phyloP scores from a whole-genome alignment of 2,329 filamentous ascomycete genomes.

The Pseudocercospora ulei region DNA sequence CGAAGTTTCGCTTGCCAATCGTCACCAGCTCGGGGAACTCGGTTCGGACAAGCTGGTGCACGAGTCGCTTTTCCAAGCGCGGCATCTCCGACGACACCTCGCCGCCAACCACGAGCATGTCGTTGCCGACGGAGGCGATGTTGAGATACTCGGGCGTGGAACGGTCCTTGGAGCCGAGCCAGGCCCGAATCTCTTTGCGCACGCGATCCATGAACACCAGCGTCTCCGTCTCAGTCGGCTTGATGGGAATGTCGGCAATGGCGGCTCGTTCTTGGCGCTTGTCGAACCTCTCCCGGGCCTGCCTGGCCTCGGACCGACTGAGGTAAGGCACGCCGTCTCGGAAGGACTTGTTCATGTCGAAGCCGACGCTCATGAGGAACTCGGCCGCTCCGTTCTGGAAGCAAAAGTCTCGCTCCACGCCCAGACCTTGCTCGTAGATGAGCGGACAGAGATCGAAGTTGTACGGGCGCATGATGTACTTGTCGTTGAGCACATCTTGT shows the following conservation, averaged over 20 bases:
- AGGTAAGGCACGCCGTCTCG: constrained; percentile 52
- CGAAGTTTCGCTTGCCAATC: constrained; percentile 37
- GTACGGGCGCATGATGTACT: constrained; percentile 53
- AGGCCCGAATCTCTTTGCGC: constrained; percentile 41
- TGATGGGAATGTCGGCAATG: constrained; percentile 43
- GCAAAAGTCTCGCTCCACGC: constrained; percentile 51
- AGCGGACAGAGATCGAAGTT: constrained; percentile 55
- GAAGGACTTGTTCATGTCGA: constrained; percentile 50
- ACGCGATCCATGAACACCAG: constrained; percentile 45
- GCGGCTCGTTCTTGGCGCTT: constrained; percentile 38
- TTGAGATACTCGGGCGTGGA: constrained; percentile 30
- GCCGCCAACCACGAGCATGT: constrained; percentile 17
- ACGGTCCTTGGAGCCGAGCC: constrained; percentile 35
- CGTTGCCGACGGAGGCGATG: constrained; percentile 27
- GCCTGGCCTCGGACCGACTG: constrained; percentile 49
- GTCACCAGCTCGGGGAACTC: constrained; percentile 47
- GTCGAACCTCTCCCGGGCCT: constrained; percentile 40
- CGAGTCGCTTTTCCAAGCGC: constrained; percentile 54
- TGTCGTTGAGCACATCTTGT: constrained; percentile 47
- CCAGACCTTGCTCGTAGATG: constrained; percentile 43
- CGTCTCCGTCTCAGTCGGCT: constrained; percentile 45
- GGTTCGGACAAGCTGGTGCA: constrained; percentile 56
- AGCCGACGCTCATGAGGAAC: constrained; percentile 52
- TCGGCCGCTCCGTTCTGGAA: constrained; percentile 51
- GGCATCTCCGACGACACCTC: constrained; percentile 37